Base-by-base conservation (phyloP, 192 early-diverging fungal genomes). In the Coemansia pectinata region DNA sequence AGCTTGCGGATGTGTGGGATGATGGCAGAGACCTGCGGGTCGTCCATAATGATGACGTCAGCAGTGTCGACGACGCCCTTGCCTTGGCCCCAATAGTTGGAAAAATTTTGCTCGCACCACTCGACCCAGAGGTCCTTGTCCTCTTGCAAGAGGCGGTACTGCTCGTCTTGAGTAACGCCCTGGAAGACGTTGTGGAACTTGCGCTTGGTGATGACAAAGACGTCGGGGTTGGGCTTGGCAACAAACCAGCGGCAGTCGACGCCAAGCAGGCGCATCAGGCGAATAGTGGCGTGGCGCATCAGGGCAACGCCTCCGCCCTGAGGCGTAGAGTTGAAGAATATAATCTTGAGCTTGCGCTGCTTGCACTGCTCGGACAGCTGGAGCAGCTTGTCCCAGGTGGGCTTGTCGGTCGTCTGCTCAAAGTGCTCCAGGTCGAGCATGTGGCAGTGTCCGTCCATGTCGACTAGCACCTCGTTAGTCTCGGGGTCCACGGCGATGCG, bases 131-230 rank as follows among this genome's bases (percentile, higher is more conserved):
- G 61, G 55, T 87, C 63, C 70, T 91, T 93, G 62, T 95, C 92
- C 6, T 88, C 85, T 47, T 70, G 65, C 45, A 23, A 65, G 63
- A 84, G 71, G 60, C 81, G 70, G 63, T 77, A 83, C 70, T 83
- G 75, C 73, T 78, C 76, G 61, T 84, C 81, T 44, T 88, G 83
- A 3, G 86, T 90, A 19, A 95, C 92, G 60, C 93, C 92, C 83
- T 95, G 93, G 57, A 94, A 81, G 10, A 94, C 89, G 69, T 95
- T 95, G 79, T 95, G 93, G 73, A 94, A 93, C 73, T 93, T 93
- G 70, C 91, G 83, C 79, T 94, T 95, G 50, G 93, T 95, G 44
- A 94, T 92, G 71, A 93, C 89, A 82, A 94, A 95, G 5, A 95
- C 88, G 45, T 91, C 91, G 17, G 92, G 92, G 63, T 91, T 92